phyloP scores from a whole-genome alignment of 116 monocot genomes.

The Dioscorea cayenensis region DNA sequence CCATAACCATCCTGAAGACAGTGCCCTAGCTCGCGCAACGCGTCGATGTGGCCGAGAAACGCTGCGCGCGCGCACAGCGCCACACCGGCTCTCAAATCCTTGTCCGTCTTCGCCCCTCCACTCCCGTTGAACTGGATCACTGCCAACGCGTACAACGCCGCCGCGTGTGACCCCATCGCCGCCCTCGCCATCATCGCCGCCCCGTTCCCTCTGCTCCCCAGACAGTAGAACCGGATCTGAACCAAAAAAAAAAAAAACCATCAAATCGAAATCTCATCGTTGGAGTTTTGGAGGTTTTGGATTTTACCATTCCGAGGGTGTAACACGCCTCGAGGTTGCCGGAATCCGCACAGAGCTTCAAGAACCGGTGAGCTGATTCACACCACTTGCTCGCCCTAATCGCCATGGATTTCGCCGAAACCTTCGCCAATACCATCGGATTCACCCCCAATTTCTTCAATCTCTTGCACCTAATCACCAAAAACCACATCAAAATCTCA shows the following conservation, averaged over 20 bases:
- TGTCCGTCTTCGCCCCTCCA: constrained; percentile 44
- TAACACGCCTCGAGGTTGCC: constrained; percentile 52
- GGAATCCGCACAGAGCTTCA: constrained; percentile 34
- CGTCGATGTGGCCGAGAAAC: constrained; percentile 46
- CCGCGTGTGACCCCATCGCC: constrained; percentile 35
- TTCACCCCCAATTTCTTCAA: constrained; percentile 25
- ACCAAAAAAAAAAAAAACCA: background rate
- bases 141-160: constrained; percentile 44
- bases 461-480: constrained; percentile 39
- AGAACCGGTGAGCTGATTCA: constrained; percentile 36
- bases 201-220: constrained; percentile 28
- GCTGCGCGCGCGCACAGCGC: constrained; percentile 53
- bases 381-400: constrained; percentile 46
- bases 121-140: constrained; percentile 68
- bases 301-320: constrained; percentile 52
- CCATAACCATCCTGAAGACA: constrained; percentile 76
- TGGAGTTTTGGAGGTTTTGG: no score
- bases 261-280: background rate
- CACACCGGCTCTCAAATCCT: constrained; percentile 45
- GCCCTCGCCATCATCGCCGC: constrained; percentile 36
- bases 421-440: constrained; percentile 32
- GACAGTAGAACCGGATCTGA: constrained; percentile 51
- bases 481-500: constrained; percentile 1
- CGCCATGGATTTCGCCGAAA: constrained; percentile 23
- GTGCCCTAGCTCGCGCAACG: constrained; percentile 65